Evolutionary conservation across 2,329 filamentous ascomycete species (phyloP), one percentile per base, ranked within the genome.

Genomic region (Penicillium oxalicum): DNA sequence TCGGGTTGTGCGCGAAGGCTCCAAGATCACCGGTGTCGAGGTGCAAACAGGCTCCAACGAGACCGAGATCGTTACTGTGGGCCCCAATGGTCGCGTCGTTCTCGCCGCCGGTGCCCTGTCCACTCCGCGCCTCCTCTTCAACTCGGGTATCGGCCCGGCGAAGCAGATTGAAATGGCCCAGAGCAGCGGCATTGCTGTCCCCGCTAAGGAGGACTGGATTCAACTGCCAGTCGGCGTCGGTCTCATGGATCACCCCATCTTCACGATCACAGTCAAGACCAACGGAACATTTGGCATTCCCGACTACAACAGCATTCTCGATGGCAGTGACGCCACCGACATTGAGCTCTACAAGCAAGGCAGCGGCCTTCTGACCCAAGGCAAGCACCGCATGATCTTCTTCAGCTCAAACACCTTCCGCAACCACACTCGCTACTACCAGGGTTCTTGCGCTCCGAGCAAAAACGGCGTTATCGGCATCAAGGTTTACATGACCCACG

Each of bases 101-200:
- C 70, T 88, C 29, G 79, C 85, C 13, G 80, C 83, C 1, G 86
- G 86, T 41, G 73, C 84, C 1, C 86, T 88, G 53, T 83, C 83
- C n/a, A 82, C 82, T 2, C 74, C 83, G 11, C 86, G 86, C 67
- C 71, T 89, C 41, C 75, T 88, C 2, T 74, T 87, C 67, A 77
- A 83, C 60, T 84, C 80, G 69, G 82, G 85, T 56, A 88, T 86
- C 54, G 86, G 84, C 4, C 83, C 82, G 24, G 66, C 67, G 44
- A 70, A 70, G 39, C 72, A 75, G 61, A 71, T 77, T 40, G 64
- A 64, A 38, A 62, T 69, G 25, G 76, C 77, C 35, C 67, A 72
- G 60, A 64, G 62, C 54, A 75, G 73, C 48, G 64, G 59, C 18
- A 70, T 74, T 5, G 38, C 61, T 5, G 70, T 70, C 12, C 71